Conservation (phyloP, 2,329 filamentous ascomycete species). For the Clarireedia monteithiana region DNA sequence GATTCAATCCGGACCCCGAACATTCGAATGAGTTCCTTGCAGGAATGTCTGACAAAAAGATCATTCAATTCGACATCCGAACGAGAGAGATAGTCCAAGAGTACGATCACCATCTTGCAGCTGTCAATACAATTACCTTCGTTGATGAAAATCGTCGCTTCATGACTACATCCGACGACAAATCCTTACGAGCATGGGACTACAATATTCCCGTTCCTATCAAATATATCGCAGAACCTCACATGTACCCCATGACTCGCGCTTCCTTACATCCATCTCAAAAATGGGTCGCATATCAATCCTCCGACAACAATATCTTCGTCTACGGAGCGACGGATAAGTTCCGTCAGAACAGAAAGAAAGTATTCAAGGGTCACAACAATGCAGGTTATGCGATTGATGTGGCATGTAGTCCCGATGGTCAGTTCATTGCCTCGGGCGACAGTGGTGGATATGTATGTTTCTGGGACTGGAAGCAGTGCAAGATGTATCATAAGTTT, state of each 20-base stretch:
- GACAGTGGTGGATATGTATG: conserved; percentile 85
- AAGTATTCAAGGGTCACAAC: conserved; percentile 92
- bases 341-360: conserved; percentile 96
- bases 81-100: conserved; percentile 79
- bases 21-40: conserved; percentile 85
- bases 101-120: conserved; percentile 97
- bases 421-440: conserved; percentile 80
- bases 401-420: conserved; percentile 80
- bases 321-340: conserved; percentile 93
- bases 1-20: conserved; percentile 77
- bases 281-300: conserved; percentile 92
- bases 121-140: conserved; percentile 95
- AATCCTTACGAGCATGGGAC: conserved; percentile 93
- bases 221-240: conserved; percentile 94
- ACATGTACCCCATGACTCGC: conserved; percentile 95
- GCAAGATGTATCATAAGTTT: conserved; percentile 98
- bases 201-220: conserved; percentile 98
- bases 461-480: conserved; percentile 99
- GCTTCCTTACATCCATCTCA: conserved; percentile 77
- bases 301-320: conserved; percentile 90
- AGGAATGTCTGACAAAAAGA: conserved; percentile 98
- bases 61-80: conserved; percentile 90
- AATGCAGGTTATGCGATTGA: conserved; percentile 92
- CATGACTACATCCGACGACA: conserved; percentile 97
- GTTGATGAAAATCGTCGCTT: conserved; percentile 91